Evolutionary conservation across 768 basidiomycete genomes (phyloP).

Genomic region (Suillus plorans): DNA sequence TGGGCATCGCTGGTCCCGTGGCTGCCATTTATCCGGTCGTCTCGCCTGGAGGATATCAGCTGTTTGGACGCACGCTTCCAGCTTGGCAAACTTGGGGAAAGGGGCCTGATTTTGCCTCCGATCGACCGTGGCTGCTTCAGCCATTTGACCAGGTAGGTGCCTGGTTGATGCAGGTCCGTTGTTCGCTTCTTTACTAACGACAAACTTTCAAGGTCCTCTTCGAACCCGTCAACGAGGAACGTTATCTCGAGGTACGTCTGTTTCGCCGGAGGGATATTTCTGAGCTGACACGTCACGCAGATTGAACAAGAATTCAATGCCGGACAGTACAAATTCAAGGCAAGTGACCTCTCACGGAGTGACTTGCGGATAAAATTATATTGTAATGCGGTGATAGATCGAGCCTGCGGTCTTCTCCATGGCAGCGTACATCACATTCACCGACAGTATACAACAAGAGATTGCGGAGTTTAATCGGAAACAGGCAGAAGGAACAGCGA

Average conservation of each 20-base stretch:
- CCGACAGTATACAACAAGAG: constrained; percentile 41
- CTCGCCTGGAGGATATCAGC: constrained; percentile 65
- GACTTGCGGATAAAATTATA: constrained; percentile 15
- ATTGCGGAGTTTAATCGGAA: constrained; percentile 39
- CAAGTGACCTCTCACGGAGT: constrained; percentile 15
- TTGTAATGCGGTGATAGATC: constrained; percentile 35
- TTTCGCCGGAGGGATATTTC: not conserved
- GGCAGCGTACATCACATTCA: constrained; percentile 44
- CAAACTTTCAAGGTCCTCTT: constrained; percentile 45
- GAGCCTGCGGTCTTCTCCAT: constrained; percentile 55
- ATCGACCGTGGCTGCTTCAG: constrained; percentile 57
- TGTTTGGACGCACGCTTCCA: constrained; percentile 62
- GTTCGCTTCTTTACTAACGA: not conserved
- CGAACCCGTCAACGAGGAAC: constrained; percentile 43
- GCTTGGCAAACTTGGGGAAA: constrained; percentile 66
- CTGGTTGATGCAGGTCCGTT: too few relatives aligned
- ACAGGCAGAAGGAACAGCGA: constrained; percentile 35
- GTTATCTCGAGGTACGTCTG: constrained; percentile 46
- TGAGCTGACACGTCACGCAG: constrained; percentile 27
- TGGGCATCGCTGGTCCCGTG: constrained; percentile 68
- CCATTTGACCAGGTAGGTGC: constrained; percentile 58
- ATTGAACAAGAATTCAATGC: constrained; percentile 51
- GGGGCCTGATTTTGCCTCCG: constrained; percentile 44
- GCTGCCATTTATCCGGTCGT: constrained; percentile 66
- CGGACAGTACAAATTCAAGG: constrained; percentile 53